Evolutionary conservation across 352 stramenopile genomes (phyloP).

Genomic region (Blastocystis sp.): DNA sequence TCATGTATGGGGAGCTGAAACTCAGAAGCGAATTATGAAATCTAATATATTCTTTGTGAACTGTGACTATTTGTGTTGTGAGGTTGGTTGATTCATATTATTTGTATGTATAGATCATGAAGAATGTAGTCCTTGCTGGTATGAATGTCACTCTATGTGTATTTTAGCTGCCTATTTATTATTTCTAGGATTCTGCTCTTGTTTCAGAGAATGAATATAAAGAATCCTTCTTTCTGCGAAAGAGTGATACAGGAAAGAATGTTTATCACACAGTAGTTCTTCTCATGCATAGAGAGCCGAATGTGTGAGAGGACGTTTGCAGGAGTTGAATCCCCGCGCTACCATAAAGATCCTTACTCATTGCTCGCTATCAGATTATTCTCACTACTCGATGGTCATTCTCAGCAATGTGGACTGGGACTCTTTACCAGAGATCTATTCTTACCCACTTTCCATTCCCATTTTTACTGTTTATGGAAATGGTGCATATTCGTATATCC

Average conservation of each 20-base stretch:
- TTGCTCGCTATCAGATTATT: neutral
- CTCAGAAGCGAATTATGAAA: conserved; percentile 55
- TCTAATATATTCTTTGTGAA: conserved; percentile 33
- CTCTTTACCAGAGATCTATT: neutral
- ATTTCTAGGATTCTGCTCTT: conserved; percentile 1
- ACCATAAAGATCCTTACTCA: neutral
- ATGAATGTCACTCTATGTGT: conserved; percentile 54
- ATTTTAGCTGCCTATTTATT: neutral
- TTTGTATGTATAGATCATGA: conserved; percentile 1
- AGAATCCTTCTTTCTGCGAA: conserved; percentile 40
- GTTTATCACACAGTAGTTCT: neutral
- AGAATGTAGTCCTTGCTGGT: conserved; percentile 48
- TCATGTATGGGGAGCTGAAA: conserved; percentile 50
- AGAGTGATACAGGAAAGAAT: neutral
- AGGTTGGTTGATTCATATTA: neutral
- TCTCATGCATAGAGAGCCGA: neutral
- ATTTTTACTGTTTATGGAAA: conserved; percentile 10
- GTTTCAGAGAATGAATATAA: neutral
- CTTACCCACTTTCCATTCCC: neutral
- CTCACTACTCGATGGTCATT: neutral
- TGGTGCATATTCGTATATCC: neutral
- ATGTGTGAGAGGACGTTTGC: neutral
- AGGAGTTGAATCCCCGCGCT: conserved; percentile 43
- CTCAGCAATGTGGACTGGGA: neutral
- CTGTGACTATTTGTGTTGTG: neutral